A percentile compares a stretch with the other conserved stretches of the same genome.
Evolutionary conservation across 768 basidiomycete species (phyloP).

Genomic region (Lactarius sp.): DNA sequence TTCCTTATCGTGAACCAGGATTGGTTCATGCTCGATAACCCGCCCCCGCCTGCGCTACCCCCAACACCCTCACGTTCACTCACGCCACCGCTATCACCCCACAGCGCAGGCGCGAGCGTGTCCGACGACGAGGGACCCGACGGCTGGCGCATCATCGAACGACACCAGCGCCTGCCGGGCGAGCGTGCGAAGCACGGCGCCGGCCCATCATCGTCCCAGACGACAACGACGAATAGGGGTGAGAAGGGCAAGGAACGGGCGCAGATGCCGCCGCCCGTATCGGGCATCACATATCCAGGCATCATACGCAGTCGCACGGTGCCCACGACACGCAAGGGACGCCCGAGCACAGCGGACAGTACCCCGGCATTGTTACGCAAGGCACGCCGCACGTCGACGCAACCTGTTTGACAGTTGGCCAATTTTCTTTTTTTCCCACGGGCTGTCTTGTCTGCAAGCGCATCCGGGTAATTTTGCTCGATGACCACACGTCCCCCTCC

Average conservation of each 20-base stretch:
- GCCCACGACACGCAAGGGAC: constrained; percentile 40
- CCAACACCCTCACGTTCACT: constrained; percentile 16
- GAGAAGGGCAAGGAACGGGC: background rate
- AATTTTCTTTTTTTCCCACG: background rate
- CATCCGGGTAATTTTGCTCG: background rate
- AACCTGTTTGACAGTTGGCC: constrained; percentile 3
- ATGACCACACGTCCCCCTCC: background rate
- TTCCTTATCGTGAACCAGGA: constrained; percentile 97
- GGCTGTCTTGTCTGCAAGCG: background rate
- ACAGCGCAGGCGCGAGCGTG: constrained; percentile 26
- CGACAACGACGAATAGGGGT: constrained; percentile 32
- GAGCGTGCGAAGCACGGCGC: constrained; percentile 31
- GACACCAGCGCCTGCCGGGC: background rate
- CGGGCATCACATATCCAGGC: constrained; percentile 29
- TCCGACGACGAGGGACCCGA: constrained; percentile 39
- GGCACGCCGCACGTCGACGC: constrained; percentile 21
- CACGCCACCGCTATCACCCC: constrained; percentile 16
- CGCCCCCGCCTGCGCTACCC: constrained; percentile 51
- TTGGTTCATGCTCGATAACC: constrained; percentile 87
- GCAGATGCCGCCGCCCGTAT: constrained; percentile 37
- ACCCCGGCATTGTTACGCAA: constrained; percentile 14
- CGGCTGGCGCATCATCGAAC: constrained; percentile 31
- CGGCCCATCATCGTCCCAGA: constrained; percentile 33
- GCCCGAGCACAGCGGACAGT: background rate
- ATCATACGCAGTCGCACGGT: constrained; percentile 62